phyloP scores from a whole-genome alignment of 176 grass and related monocot genomes.

The Triticum turgidum region DNA sequence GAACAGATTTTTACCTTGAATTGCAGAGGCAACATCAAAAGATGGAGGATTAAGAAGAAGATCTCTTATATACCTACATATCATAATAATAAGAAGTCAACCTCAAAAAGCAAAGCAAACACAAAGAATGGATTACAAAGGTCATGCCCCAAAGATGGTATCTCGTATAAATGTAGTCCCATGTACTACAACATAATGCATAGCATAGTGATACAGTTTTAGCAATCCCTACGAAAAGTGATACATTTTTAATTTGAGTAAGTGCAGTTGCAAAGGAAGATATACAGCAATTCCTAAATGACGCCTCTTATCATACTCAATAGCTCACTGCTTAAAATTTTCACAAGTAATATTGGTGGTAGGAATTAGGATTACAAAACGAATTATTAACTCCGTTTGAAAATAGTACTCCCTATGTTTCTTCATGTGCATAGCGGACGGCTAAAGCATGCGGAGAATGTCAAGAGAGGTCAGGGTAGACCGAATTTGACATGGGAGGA shows the following conservation, averaged over 20 bases:
- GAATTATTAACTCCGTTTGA: background rate
- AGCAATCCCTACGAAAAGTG: background rate
- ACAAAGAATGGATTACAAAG: slow-evolving; percentile 9
- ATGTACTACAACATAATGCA: slow-evolving; percentile 24
- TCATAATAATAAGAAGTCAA: slow-evolving; percentile 8
- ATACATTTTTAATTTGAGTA: slow-evolving; percentile 17
- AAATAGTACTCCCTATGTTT: background rate
- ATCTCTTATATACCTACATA: slow-evolving; percentile 87
- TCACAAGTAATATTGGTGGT: background rate
- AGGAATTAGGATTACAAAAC: slow-evolving; percentile 18
- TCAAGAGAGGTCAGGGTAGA: no score
- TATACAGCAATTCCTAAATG: background rate
- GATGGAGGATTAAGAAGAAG: slow-evolving; percentile 92
- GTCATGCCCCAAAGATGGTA: background rate
- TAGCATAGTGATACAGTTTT: slow-evolving; percentile 5
- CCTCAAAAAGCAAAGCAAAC: slow-evolving; percentile 6
- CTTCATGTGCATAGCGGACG: background rate
- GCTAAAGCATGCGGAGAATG: no score
- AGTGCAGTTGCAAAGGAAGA: background rate
- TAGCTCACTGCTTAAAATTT: background rate
- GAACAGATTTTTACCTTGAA: slow-evolving; percentile 66
- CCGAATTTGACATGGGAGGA: no score
- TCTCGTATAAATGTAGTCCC: background rate
- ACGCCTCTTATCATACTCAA: background rate
- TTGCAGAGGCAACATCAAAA: slow-evolving; percentile 67